Percentiles rank a stretch among this genome's conserved stretches.
Conservation (phyloP, 2,329 filamentous ascomycete genomes). For the Anthostomella pinea region DNA sequence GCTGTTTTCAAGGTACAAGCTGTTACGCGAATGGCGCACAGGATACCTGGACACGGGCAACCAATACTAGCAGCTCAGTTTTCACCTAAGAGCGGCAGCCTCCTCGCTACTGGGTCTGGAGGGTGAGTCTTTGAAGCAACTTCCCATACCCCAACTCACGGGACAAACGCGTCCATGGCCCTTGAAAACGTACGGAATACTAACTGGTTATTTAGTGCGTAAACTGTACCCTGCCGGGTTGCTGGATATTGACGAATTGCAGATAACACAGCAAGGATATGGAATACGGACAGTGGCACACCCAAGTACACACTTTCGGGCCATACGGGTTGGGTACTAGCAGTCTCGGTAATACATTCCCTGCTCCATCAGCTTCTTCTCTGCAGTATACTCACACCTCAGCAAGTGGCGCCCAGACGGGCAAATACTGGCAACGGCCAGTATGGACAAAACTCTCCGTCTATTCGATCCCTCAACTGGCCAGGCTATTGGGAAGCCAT, state of each 20-base stretch:
- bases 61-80: slow-evolving; percentile 85
- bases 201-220: no score
- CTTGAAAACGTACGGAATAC: slow-evolving; percentile 1
- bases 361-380: no score
- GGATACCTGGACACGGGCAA: slow-evolving; percentile 87
- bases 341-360: no score
- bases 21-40: slow-evolving; percentile 84
- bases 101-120: slow-evolving; percentile 86
- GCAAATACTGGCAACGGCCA: slow-evolving; percentile 77
- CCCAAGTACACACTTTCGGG: slow-evolving; percentile 82
- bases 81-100: slow-evolving; percentile 71
- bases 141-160: no score
- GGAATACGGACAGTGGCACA: slow-evolving; percentile 92
- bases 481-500: slow-evolving; percentile 63
- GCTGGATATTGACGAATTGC: background rate
- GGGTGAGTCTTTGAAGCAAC: no score
- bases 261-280: slow-evolving; percentile 55
- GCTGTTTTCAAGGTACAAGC: slow-evolving; percentile 91
- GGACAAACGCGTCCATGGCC: slow-evolving; percentile 55
- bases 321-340: slow-evolving; percentile 87
- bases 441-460: slow-evolving; percentile 89
- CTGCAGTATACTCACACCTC: no score
- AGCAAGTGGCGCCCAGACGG: slow-evolving; percentile 88
- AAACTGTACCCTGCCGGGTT: no score
- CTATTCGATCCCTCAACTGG: slow-evolving; percentile 87